A percentile compares a stretch with the other conserved stretches of the same genome.
Evolutionary conservation across 2,329 filamentous ascomycete genomes (phyloP).

Genomic region (Raffaelea deltoideospora): DNA sequence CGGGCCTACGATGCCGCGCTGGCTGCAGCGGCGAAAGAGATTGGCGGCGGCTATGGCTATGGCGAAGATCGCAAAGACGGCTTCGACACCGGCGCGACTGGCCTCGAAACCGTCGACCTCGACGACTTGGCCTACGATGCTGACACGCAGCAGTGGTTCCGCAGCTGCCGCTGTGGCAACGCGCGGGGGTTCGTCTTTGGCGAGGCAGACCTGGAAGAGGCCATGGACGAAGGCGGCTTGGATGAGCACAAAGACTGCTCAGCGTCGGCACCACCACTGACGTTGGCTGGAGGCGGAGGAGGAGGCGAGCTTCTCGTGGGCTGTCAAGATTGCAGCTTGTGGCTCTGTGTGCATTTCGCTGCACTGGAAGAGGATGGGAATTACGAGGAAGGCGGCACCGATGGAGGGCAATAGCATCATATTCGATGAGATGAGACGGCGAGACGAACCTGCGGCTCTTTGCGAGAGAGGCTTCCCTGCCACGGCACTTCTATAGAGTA

Average conservation of each 20-base stretch:
- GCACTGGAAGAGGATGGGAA: constrained; percentile 20
- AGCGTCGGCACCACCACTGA: constrained; percentile 20
- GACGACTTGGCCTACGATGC: constrained; percentile 44
- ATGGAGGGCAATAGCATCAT: too few relatives aligned
- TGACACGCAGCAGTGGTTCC: constrained; percentile 31
- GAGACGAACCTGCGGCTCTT: too few relatives aligned
- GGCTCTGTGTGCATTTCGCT: constrained; percentile 49
- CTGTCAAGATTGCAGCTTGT: constrained; percentile 51
- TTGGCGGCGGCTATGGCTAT: constrained; percentile 5
- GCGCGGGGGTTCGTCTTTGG: constrained; percentile 41
- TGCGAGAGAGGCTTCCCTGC: too few relatives aligned
- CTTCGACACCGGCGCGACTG: constrained; percentile 21
- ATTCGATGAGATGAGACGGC: too few relatives aligned
- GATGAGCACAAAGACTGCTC: neutral
- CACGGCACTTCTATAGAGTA: too few relatives aligned
- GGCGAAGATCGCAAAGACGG: constrained; percentile 9
- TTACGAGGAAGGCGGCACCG: too few relatives aligned
- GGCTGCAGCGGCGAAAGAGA: constrained; percentile 9
- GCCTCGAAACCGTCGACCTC: constrained; percentile 48
- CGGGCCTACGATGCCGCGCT: constrained; percentile 39
- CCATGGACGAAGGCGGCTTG: constrained; percentile 3
- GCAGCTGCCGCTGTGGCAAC: constrained; percentile 49
- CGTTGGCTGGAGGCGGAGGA: too few relatives aligned
- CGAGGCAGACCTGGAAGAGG: constrained; percentile 45
- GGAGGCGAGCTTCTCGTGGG: constrained; percentile 48